These are phyloP conservation scores for Symbiodinium pilosum DNA, from an alignment of 73 alveolate species.

Conservation along the genomic window DNA sequence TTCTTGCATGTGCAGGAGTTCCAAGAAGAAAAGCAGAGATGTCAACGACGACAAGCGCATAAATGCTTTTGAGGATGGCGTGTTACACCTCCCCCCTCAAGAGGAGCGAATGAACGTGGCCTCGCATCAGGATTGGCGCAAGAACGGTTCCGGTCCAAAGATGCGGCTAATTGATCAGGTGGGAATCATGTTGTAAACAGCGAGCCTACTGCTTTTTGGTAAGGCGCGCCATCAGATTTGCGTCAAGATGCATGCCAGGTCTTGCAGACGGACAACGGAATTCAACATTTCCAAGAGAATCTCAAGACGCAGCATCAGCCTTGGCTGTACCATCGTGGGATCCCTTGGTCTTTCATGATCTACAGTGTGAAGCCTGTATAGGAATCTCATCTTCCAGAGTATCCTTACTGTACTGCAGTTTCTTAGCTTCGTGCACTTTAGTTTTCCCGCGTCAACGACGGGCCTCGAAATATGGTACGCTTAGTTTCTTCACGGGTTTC, in stretches of 20 bases:
- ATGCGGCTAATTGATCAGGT: slow-evolving; percentile 86
- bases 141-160: slow-evolving; percentile 78
- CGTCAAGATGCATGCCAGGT: slow-evolving; percentile 27
- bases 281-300: slow-evolving; percentile 71
- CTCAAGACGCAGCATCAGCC: slow-evolving; percentile 22
- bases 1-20: too few relatives aligned
- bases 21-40: slow-evolving; percentile 48
- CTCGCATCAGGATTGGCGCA: slow-evolving; percentile 59
- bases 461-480: too few relatives aligned
- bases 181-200: neutral
- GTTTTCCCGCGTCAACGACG: too few relatives aligned
- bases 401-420: neutral
- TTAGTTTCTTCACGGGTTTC: too few relatives aligned
- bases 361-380: neutral
- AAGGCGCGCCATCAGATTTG: neutral
- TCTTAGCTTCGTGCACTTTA: neutral
- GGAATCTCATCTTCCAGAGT: neutral
- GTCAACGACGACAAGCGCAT: slow-evolving; percentile 75
- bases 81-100: too few relatives aligned
- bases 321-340: neutral
- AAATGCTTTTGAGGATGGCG: slow-evolving; percentile 56
- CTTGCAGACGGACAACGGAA: slow-evolving; percentile 65
- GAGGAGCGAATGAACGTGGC: too few relatives aligned
- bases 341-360: neutral
- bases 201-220: neutral